Conservation (phyloP, 352 stramenopile species). For the Globisporangium spiculum region DNA sequence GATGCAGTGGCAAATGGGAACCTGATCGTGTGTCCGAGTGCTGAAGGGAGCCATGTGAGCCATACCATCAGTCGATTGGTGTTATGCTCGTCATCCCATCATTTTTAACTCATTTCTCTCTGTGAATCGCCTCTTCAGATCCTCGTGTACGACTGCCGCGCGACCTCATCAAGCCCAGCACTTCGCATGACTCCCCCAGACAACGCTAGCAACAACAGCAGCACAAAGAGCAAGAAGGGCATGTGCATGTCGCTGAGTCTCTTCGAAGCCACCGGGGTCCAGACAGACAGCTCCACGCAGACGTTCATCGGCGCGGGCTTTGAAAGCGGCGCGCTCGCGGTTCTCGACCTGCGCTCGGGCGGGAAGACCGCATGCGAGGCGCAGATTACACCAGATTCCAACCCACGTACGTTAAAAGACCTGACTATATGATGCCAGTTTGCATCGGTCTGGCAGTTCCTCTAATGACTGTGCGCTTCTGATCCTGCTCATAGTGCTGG, state of each 20-base stretch:
- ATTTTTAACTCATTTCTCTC: neutral
- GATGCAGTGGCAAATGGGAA: slow-evolving; percentile 11
- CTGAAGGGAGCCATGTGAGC: slow-evolving; percentile 27
- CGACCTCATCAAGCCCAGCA: slow-evolving; percentile 21
- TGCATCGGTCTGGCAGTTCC: neutral
- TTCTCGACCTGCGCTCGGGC: slow-evolving; percentile 57
- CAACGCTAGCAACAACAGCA: neutral
- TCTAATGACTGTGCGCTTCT: neutral
- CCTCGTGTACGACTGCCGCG: slow-evolving; percentile 45
- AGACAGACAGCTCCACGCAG: slow-evolving; percentile 8
- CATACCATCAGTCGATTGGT: neutral
- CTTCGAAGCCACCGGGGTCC: slow-evolving; percentile 18
- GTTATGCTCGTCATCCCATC: neutral
- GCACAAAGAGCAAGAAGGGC: slow-evolving; percentile 27
- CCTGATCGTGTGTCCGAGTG: slow-evolving; percentile 44
- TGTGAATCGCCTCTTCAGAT: slow-evolving; percentile 27
- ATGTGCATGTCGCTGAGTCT: slow-evolving; percentile 39
- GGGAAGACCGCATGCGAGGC: slow-evolving; percentile 49
- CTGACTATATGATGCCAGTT: neutral
- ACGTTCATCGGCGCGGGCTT: slow-evolving; percentile 61
- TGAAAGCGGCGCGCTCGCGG: slow-evolving; percentile 66
- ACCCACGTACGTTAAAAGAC: slow-evolving; percentile 43
- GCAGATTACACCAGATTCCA: slow-evolving; percentile 38
- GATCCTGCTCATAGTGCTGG: slow-evolving; percentile 41
- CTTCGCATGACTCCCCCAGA: slow-evolving; percentile 33